phyloP scores from a whole-genome alignment of 495 filamentous ascomycete genomes.

The Hypoxylon rickii region DNA sequence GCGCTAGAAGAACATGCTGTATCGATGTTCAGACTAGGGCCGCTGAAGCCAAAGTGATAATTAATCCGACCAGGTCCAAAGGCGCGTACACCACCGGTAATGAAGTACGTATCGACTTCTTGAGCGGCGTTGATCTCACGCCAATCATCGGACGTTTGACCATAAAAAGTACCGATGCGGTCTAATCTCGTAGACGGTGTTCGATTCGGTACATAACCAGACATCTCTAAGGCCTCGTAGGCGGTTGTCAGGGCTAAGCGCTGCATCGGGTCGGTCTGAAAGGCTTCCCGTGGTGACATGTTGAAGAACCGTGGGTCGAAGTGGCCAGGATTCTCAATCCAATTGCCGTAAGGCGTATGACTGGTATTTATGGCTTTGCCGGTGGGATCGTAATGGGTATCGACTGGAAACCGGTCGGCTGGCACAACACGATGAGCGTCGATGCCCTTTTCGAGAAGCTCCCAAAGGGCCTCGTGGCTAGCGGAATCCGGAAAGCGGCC shows the following conservation, averaged over 20 bases:
- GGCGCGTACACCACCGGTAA: constrained; percentile 84
- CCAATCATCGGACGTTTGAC: constrained; percentile 91
- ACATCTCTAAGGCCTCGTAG: constrained; percentile 91
- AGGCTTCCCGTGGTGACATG: constrained; percentile 91
- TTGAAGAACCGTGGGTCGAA: constrained; percentile 94
- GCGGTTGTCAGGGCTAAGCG: constrained; percentile 81
- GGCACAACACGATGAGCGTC: constrained; percentile 66
- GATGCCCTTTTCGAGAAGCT: constrained; percentile 69
- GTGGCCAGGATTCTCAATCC: constrained; percentile 80
- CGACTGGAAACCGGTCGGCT: constrained; percentile 74
- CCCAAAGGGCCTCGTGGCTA: constrained; percentile 70
- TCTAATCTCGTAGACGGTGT: constrained; percentile 83
- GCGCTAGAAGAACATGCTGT: constrained; percentile 89
- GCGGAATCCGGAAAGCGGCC: constrained; percentile 74
- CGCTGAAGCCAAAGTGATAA: constrained; percentile 83
- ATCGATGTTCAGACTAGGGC: constrained; percentile 83
- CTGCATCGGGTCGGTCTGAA: constrained; percentile 88
- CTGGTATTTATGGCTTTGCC: constrained; percentile 79
- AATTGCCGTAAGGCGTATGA: constrained; percentile 85
- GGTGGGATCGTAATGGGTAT: constrained; percentile 76
- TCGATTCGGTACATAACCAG: constrained; percentile 83
- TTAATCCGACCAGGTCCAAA: constrained; percentile 90
- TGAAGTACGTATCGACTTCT: constrained; percentile 92
- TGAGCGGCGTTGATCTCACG: constrained; percentile 88
- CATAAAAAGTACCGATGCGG: constrained; percentile 89